Evolutionary conservation across 2,329 filamentous ascomycete genomes (phyloP), one percentile per base, ranked within the genome.

Genomic region (Colletotrichum ledebouriae): DNA sequence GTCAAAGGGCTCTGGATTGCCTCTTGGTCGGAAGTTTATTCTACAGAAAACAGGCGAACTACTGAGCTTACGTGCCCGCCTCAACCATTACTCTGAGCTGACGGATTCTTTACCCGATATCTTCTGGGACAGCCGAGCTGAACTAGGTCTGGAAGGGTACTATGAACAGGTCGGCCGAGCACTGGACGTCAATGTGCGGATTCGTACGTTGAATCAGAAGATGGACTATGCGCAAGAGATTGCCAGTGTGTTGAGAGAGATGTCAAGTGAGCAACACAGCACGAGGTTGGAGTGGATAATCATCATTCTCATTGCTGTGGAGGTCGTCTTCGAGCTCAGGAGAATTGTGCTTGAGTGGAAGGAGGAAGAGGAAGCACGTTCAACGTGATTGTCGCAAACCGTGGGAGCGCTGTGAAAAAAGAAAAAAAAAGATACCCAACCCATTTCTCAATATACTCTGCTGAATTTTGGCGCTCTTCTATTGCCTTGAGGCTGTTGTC

Each of bases 171-270:
- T 98, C 46, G 94, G 95, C 46, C 89, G 91, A 62, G 94, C 94
- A 0, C 86, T 99, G 41, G 96, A 98, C 78, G 94, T 98, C 25
- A 92, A 93, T 39, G 93, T 96, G 29, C 88, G 96, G 58, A 98
- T 98, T 81, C 93, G 92, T 74, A 90, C 93, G 17, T 81, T 98
- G 73, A 99, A 99, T 78, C 93, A 97, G 81, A 97, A 97, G 82
- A 97, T 99, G 88, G 95, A 97, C 76, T 98, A 99, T 78, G 96
- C 95, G 1, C 93, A 96, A 75, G 95, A 98, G 78, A 98, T 98
- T 77, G 94, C 96, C 6, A 93, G 86, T 59, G 94, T 98, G 15
- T 81, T 98, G 70, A 86, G 96, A 66, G 94, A 98, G 78, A 90
- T 94, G 76, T 85, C 97, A 63, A 97, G 92, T 76, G 94, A 98